phyloP scores from a whole-genome alignment of 78 protist genomes.

The Dictyostelium purpureum region DNA sequence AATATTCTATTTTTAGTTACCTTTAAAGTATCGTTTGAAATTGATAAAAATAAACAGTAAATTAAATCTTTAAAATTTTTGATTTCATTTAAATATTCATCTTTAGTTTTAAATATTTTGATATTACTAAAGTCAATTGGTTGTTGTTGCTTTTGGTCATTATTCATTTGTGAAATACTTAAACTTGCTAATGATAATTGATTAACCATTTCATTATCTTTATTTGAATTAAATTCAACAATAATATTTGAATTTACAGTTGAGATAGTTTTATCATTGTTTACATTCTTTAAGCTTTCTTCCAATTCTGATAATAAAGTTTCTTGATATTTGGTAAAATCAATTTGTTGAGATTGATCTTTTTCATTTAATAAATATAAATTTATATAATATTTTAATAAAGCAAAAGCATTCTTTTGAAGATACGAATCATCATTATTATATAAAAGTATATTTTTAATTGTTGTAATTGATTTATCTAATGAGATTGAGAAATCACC shows the following conservation, averaged over 20 bases:
- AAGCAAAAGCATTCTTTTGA: conserved; percentile 6
- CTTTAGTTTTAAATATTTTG: neutral
- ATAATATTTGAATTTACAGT: neutral
- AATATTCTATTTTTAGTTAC: neutral
- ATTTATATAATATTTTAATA: neutral
- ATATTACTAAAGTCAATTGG: too few species aligned
- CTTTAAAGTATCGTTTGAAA: neutral
- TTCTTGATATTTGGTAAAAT: neutral
- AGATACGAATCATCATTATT: neutral
- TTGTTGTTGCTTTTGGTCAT: neutral
- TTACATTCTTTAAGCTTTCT: neutral
- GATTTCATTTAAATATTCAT: conserved; percentile 15
- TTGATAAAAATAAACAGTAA: conserved; percentile 9
- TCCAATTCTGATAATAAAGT: neutral
- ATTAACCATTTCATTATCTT: neutral
- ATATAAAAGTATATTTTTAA: neutral
- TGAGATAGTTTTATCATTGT: neutral
- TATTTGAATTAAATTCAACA: neutral
- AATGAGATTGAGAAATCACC: conserved; percentile 7
- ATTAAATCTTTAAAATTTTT: neutral
- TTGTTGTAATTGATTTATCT: conserved; percentile 1
- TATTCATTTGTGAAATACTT: too few species aligned
- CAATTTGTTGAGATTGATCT: neutral
- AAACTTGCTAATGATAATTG: neutral
- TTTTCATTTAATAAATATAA: too few species aligned